A percentile compares a stretch with the other conserved stretches of the same genome.
Evolutionary conservation across 2,329 filamentous ascomycete genomes (phyloP).

Genomic region (Colletotrichum costaricense): DNA sequence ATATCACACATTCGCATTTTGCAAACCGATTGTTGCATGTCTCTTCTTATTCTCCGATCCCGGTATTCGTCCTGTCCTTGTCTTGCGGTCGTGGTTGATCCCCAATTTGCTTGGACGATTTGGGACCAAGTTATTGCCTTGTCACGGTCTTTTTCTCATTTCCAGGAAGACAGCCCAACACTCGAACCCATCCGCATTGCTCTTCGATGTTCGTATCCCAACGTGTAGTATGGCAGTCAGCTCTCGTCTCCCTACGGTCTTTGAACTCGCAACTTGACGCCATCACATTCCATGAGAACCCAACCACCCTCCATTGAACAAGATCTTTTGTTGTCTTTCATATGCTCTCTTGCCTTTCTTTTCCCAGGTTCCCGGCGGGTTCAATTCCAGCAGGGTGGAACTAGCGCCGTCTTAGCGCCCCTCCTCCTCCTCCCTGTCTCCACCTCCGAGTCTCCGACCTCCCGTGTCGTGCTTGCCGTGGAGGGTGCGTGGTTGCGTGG

Average conservation of each 20-base stretch:
- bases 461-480: too few relatives aligned
- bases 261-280: not conserved
- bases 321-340: not conserved
- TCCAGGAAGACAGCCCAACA: not conserved
- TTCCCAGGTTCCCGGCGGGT: not conserved
- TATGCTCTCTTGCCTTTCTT: not conserved
- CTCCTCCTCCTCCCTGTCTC: too few relatives aligned
- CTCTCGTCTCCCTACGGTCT: not conserved
- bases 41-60: not conserved
- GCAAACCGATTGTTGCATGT: not conserved
- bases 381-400: slow-evolving; percentile 28
- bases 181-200: not conserved
- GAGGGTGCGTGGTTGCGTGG: too few relatives aligned
- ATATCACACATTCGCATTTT: slow-evolving; percentile 4
- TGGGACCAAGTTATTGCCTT: not conserved
- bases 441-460: not conserved
- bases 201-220: not conserved
- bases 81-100: not conserved
- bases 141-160: not conserved
- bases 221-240: not conserved
- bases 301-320: not conserved
- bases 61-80: not conserved
- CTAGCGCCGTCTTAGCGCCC: slow-evolving; percentile 14
- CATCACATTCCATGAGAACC: not conserved
- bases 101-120: not conserved